Percentiles rank a stretch among this genome's conserved stretches.
phyloP scores from a whole-genome alignment of 768 basidiomycete species.

The Krasilnikovozyma curviuscula region DNA sequence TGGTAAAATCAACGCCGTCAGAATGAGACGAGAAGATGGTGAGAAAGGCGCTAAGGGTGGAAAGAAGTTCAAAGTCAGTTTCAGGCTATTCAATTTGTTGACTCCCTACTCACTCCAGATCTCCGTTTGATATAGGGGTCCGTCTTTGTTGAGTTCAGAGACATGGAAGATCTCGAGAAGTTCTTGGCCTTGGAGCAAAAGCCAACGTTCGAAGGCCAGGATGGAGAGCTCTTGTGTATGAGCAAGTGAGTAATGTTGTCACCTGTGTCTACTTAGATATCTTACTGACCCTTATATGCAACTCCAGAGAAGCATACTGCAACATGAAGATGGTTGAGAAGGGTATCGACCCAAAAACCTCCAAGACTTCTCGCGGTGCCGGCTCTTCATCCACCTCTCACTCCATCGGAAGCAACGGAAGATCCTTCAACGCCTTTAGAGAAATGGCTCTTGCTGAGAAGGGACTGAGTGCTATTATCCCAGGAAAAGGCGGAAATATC shows the following conservation, averaged over 20 bases:
- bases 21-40: conserved; percentile 60
- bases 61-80: conserved; percentile 50
- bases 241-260: conserved; percentile 44
- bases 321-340: conserved; percentile 95
- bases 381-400: not conserved
- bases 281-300: not conserved
- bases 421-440: conserved; percentile 28
- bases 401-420: conserved; percentile 5
- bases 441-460: conserved; percentile 23
- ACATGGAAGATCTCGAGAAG: conserved; percentile 43
- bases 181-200: conserved; percentile 69
- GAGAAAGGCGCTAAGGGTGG: conserved; percentile 29
- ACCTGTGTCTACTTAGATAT: not conserved
- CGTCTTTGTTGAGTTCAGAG: conserved; percentile 76
- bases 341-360: conserved; percentile 35
- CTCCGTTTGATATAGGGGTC: conserved; percentile 69
- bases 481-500: too few species aligned
- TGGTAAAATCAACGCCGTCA: conserved; percentile 57
- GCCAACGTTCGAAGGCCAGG: conserved; percentile 47
- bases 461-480: conserved; percentile 14
- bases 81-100: not conserved
- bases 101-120: not conserved
- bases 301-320: conserved; percentile 61
- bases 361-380: conserved; percentile 13
- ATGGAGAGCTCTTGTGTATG: conserved; percentile 59